Base-by-base conservation (phyloP, 108 stramenopile genomes). In the Discostella stelligeroides region DNA sequence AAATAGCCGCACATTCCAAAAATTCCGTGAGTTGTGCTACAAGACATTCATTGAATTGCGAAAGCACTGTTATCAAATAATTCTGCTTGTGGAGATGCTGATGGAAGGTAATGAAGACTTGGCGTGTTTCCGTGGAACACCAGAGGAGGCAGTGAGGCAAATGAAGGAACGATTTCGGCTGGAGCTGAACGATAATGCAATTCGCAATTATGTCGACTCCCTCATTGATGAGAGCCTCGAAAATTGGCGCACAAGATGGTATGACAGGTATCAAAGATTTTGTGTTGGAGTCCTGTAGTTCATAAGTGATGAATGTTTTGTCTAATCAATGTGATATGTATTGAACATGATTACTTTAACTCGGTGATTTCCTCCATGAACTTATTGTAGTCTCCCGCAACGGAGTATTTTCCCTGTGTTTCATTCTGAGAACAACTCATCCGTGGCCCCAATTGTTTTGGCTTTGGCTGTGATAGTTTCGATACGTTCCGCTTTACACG, bases 231-330 rank as follows among this genome's bases (percentile, higher is more conserved):
- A 94, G 53, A 90, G 95, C 68, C 61, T 95, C 37, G 95, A 94
- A 39, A 95, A 97, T 86, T 99, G 97, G 97, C 72, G 95, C 21
- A 97, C 97, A 5, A 72, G 84, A n/a, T 95, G 82, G 76, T 99
- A 99, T 77, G 98, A 99, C 70, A 81, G 89, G 46, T 98, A 97
- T 71, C 97, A 98, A 72, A 63, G 94, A 30, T 89, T 88, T 60
- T 97, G 95, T 71, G 92, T 95, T 28, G 98, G 98, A 17, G 96
- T 98, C 0, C 60, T 91, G 68, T 93, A 82, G 63, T 56, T 56
- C 28, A 17, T 62, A 38, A 45, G 13, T 62, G 54, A 45, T 14
- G 3, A 58, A 17, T 18, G 9, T n/a, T n/a, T n/a, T n/a, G n/a
- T n/a, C n/a, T n/a, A n/a, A n/a, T n/a, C n/a, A n/a, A n/a, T n/a